A percentile compares a stretch with the other conserved stretches of the same genome.
Conservation (phyloP, 2,329 filamentous ascomycete genomes). For the Alternaria gaisen region DNA sequence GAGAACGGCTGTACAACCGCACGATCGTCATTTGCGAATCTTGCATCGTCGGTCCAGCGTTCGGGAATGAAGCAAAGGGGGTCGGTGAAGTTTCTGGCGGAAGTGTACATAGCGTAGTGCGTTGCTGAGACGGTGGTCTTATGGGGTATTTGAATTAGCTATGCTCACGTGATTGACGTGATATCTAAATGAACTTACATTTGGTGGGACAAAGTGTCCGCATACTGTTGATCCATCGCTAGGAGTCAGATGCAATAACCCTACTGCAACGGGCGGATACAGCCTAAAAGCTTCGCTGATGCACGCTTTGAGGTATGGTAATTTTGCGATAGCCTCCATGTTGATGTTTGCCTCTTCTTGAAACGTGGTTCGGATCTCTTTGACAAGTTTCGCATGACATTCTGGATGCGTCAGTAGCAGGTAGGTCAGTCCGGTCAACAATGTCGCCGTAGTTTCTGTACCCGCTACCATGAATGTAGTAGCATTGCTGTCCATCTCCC, state of each 20-base stretch:
- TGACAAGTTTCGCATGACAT: constrained; percentile 11
- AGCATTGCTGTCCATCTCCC: background rate
- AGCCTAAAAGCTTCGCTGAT: constrained; percentile 41
- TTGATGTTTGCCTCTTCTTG: constrained; percentile 19
- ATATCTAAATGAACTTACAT: background rate
- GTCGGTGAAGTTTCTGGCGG: background rate
- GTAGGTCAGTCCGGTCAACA: constrained; percentile 48
- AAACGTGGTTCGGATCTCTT: constrained; percentile 29
- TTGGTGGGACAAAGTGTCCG: background rate
- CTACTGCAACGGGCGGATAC: constrained; percentile 49
- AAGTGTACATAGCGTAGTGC: background rate
- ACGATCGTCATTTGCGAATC: background rate
- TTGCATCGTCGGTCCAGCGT: background rate
- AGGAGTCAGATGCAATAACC: constrained; percentile 26
- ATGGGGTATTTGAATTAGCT: too few relatives aligned
- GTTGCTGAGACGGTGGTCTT: too few relatives aligned
- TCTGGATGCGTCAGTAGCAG: constrained; percentile 31
- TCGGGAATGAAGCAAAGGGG: background rate
- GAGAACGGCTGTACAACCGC: background rate
- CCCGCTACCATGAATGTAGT: constrained; percentile 41
- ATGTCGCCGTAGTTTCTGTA: constrained; percentile 44
- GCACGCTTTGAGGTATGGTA: constrained; percentile 47
- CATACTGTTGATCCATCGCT: background rate
- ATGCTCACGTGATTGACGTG: fast-evolving
- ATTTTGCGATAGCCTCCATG: constrained; percentile 37